Conservation (phyloP, 371 early-diverging fungal species). For the Rhizopus delemar region DNA sequence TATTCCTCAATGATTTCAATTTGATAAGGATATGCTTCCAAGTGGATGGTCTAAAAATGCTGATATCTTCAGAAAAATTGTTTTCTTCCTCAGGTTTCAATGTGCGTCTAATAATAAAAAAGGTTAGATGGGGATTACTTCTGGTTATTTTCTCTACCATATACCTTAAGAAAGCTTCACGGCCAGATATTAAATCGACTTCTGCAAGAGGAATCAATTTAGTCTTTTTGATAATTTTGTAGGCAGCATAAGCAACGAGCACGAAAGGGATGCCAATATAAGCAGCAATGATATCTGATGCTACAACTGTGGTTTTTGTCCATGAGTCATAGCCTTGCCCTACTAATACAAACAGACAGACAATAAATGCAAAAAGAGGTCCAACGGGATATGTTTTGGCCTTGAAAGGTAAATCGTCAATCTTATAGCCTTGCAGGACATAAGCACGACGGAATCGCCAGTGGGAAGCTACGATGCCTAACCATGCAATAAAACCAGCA, state of each 20-base stretch:
- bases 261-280: constrained; percentile 39
- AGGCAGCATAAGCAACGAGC: constrained; percentile 38
- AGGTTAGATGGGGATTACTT: neutral
- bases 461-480: constrained; percentile 69
- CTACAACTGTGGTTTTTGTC: constrained; percentile 16
- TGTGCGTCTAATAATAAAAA: constrained; percentile 20
- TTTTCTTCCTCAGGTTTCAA: constrained; percentile 25
- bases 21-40: constrained; percentile 44
- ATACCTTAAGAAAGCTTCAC: neutral
- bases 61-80: constrained; percentile 39
- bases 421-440: constrained; percentile 61
- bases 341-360: constrained; percentile 56
- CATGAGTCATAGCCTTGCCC: constrained; percentile 61
- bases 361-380: constrained; percentile 57
- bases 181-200: constrained; percentile 56
- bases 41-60: constrained; percentile 38
- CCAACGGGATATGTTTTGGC: constrained; percentile 71
- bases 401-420: constrained; percentile 68
- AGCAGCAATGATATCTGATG: constrained; percentile 28
- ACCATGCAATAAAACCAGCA: constrained; percentile 80
- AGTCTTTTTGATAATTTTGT: constrained; percentile 53
- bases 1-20: constrained; percentile 40
- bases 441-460: constrained; percentile 79
- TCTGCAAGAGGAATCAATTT: constrained; percentile 55
- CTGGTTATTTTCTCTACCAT: neutral